Evolutionary conservation across 2,329 filamentous ascomycete genomes (phyloP), one percentile per base, ranked within the genome.

Genomic region (Penicillium sp.): DNA sequence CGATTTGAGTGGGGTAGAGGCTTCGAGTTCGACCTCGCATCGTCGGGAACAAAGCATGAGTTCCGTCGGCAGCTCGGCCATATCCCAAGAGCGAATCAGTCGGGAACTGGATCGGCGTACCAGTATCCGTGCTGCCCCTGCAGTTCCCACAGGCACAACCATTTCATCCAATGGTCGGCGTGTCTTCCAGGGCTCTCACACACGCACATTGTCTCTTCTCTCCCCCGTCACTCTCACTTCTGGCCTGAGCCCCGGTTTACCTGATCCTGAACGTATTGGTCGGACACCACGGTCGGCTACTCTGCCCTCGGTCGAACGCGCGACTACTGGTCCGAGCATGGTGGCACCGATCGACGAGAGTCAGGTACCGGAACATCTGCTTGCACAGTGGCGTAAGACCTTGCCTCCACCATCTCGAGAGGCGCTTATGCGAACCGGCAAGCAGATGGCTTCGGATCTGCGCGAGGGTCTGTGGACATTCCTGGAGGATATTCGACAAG

Each of bases 401-500:
- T 67, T 78, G 61, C 76, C 74, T 8, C 71, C 76, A 8, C 71
- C 79, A 11, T 77, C 80, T 27, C 75, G 79, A 16, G 83, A 85
- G 45, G 72, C 77, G n/a, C 70, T 86, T 42, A 71, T 86, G 57
- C 79, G 75, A 67, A 84, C 78, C 54, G 79, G 80, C 57, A 92
- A 92, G 71, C 90, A 95, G 73, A 88, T 96, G 74, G 90, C 93
- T 16, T 89, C 90, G 58, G 95, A 97, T 75, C 87, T 99, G 74
- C 91, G 88, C 71, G 86, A 95, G 51, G 93, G 95, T 2, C 78
- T 99, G 49, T 93, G 90, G 86, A 96, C 91, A 1, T 99, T 99
- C 75, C 87, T 96, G 58, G 95, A 98, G 72, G 95, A 99, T 71
- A 86, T 99, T 48, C 85, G 93, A 64, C 95, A 98, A 75, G 96